Evolutionary conservation across 2,329 filamentous ascomycete genomes (phyloP).

Genomic region (Pyrenochaeta sp.): DNA sequence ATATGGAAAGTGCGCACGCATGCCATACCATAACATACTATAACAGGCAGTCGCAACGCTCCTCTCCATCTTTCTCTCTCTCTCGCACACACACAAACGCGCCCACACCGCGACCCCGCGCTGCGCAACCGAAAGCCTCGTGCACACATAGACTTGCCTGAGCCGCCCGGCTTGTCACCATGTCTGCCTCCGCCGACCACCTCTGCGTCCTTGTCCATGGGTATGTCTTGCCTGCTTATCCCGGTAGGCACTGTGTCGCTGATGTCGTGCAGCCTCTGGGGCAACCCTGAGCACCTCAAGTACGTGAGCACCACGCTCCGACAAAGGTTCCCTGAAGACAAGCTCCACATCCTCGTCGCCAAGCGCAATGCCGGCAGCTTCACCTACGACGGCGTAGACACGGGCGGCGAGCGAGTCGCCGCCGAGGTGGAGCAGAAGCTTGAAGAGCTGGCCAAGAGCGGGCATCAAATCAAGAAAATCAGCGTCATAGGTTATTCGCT

Average conservation of each 20-base stretch:
- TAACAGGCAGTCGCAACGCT: too few species aligned
- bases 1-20: too few species aligned
- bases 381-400: conserved; percentile 72
- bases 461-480: conserved; percentile 78
- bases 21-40: too few species aligned
- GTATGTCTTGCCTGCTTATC: conserved; percentile 55
- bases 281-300: conserved; percentile 76
- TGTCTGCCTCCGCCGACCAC: conserved; percentile 61
- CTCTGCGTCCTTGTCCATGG: conserved; percentile 80
- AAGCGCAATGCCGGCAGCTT: conserved; percentile 77
- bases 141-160: too few species aligned
- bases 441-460: conserved; percentile 62
- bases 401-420: conserved; percentile 71
- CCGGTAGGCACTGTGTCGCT: conserved; percentile 11
- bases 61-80: too few species aligned
- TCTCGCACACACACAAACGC: too few species aligned
- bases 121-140: too few species aligned
- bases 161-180: too few species aligned
- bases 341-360: conserved; percentile 73
- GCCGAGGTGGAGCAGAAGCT: conserved; percentile 69
- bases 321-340: conserved; percentile 66
- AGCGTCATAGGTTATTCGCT: conserved; percentile 91
- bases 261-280: conserved; percentile 69
- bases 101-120: conserved; percentile 9
- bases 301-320: conserved; percentile 72